These are phyloP conservation scores for Colletotrichum sublineola DNA, from an alignment of 2,329 filamentous ascomycete species.

Conservation along the genomic window DNA sequence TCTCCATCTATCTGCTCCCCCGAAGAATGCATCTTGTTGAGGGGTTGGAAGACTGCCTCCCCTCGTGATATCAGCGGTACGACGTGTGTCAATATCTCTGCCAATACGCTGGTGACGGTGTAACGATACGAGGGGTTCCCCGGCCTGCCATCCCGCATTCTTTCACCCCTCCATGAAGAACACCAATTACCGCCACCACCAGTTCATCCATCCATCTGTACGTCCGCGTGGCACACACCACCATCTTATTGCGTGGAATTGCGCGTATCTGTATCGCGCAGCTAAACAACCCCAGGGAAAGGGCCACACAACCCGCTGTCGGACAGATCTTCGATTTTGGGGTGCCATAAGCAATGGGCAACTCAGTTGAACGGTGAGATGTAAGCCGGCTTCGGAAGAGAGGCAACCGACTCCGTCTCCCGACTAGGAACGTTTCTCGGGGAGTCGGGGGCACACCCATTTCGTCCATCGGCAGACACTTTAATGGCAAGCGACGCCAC, in stretches of 20 bases:
- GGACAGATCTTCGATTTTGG: neutral
- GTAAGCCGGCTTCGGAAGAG: neutral
- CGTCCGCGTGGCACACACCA: neutral
- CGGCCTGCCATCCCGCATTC: constrained; percentile 35
- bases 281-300: constrained; percentile 1
- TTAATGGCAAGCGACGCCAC: constrained; percentile 4
- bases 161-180: constrained; percentile 6
- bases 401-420: constrained; percentile 6
- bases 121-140: constrained; percentile 1
- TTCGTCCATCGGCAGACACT: constrained; percentile 9
- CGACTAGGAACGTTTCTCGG: neutral
- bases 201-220: neutral
- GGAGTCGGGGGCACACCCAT: neutral
- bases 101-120: neutral
- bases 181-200: neutral
- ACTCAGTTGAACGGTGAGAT: neutral
- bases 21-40: constrained; percentile 1
- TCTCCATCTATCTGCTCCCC: neutral
- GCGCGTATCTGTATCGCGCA: neutral
- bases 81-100: neutral
- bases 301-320: neutral
- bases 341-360: neutral
- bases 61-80: constrained; percentile 30
- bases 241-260: constrained; percentile 2
- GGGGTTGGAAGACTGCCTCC: constrained; percentile 17